Conservation (phyloP, 352 stramenopile genomes). For the Phytophthora aleatoria region DNA sequence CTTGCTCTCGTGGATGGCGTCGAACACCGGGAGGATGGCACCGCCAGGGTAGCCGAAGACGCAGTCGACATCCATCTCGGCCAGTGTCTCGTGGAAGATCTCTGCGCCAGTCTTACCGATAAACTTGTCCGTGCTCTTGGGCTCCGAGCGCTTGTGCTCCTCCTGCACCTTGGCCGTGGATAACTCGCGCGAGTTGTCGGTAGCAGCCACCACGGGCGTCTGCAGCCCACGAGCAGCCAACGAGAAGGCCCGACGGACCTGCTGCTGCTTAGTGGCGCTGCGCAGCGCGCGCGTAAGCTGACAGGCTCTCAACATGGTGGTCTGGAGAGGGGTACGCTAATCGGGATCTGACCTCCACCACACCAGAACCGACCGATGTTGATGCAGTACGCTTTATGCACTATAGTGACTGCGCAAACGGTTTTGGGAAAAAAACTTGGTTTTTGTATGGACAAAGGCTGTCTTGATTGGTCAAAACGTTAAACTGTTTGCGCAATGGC, state of each 20-base stretch:
- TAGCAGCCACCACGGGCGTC: constrained; percentile 5
- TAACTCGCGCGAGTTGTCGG: constrained; percentile 34
- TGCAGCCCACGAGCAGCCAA: constrained; percentile 31
- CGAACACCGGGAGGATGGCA: constrained; percentile 93
- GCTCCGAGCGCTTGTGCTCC: constrained; percentile 40
- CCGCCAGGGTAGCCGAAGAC: constrained; percentile 95
- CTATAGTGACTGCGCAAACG: constrained; percentile 31
- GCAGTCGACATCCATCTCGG: constrained; percentile 89
- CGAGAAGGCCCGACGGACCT: constrained; percentile 29
- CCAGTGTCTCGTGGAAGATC: constrained; percentile 94
- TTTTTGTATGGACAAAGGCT: constrained; percentile 6
- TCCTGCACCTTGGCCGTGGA: constrained; percentile 42
- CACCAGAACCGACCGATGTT: constrained; percentile 20
- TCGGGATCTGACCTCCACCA: constrained; percentile 39
- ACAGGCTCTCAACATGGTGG: constrained; percentile 47
- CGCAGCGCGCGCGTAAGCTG: constrained; percentile 51
- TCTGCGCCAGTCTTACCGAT: constrained; percentile 92
- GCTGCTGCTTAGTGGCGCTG: constrained; percentile 33
- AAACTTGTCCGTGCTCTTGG: constrained; percentile 83
- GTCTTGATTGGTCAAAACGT: constrained; percentile 4
- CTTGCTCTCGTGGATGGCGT: constrained; percentile 92
- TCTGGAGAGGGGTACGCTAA: constrained; percentile 13
- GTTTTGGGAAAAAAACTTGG: background rate
- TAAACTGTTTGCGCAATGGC: constrained; percentile 18
- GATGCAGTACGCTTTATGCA: constrained; percentile 3